Base-by-base conservation (phyloP, 768 basidiomycete species). In the Udeniomyces megalosporus region DNA sequence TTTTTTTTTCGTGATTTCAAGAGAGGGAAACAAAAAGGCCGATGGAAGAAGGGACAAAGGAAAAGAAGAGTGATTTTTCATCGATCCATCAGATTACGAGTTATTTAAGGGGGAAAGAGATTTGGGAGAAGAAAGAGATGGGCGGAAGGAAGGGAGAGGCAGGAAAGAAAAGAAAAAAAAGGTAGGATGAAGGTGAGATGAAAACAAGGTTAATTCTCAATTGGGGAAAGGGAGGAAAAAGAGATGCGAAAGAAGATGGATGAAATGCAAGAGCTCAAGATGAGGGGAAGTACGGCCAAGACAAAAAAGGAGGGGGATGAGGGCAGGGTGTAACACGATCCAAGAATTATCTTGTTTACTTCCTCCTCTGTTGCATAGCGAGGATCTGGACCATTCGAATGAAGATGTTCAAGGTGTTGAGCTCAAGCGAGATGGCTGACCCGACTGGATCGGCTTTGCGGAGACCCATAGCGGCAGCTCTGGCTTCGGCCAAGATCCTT, bases 371-470 rank as follows among this genome's bases (percentile, higher is more conserved):
- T n/a, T n/a, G n/a, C n/a, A n/a, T n/a, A n/a, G n/a, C n/a, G n/a
- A n/a, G n/a, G n/a, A n/a, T n/a, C n/a, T n/a, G n/a, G n/a, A n/a
- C n/a, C n/a, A n/a, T n/a, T n/a, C n/a, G n/a, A n/a, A n/a, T n/a
- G n/a, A n/a, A n/a, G n/a, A n/a, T n/a, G n/a, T n/a, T n/a, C 38
- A 63, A 5, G 80, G 89, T 84, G 69, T 89, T 86, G 58, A 91
- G 79, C 70, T 90, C 84, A 56, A 90, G 77, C 48, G 81, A 77
- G 59, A 89, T 81, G 6, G 86, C 80, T 74, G 89, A 88, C 58
- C 78, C 83, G 68, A 91, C 74, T 7, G 89, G 82, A 72, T 92
- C 89, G 32, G 79, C 77, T 49, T 79, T 76, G 69, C 86, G 80
- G 44, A 72, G 67, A 50, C 88, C 86, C 65, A 76, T 75, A 70